Percentiles rank a stretch among this genome's conserved stretches.
phyloP scores from a whole-genome alignment of 1,139 yeast species.

The Candida tetrigidarum region DNA sequence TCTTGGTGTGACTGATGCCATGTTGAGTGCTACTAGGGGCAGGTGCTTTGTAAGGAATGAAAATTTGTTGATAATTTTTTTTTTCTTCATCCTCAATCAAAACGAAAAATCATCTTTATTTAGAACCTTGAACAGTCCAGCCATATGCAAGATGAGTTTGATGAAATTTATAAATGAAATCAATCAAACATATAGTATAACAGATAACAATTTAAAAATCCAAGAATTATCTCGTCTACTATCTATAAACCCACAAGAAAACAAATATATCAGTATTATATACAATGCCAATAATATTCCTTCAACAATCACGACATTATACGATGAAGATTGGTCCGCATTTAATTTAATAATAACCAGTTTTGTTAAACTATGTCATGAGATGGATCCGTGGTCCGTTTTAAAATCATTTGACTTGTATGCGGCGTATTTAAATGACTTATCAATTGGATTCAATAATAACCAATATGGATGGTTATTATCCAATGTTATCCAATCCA shows the following conservation, averaged over 20 bases:
- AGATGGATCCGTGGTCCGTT: constrained; percentile 62
- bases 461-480: constrained; percentile 53
- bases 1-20: constrained; percentile 17
- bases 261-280: constrained; percentile 13
- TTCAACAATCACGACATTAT: constrained; percentile 28
- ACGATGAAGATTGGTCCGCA: constrained; percentile 49
- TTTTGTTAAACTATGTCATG: constrained; percentile 56
- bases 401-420: constrained; percentile 63
- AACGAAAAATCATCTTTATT: neutral
- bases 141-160: constrained; percentile 24
- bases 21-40: neutral
- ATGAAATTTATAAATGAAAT: constrained; percentile 12
- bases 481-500: constrained; percentile 44
- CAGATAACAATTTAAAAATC: constrained; percentile 11
- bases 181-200: constrained; percentile 11
- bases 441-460: constrained; percentile 64
- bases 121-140: too few relatives aligned
- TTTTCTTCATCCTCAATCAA: neutral
- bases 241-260: constrained; percentile 15
- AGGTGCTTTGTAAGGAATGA: neutral
- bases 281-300: constrained; percentile 6
- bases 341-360: constrained; percentile 54
- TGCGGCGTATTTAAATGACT: constrained; percentile 52
- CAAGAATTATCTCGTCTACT: constrained; percentile 13
- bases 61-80: constrained; percentile 4